Evolutionary conservation across 1,284 basidiomycete species (phyloP), one percentile per base, ranked within the genome.

Genomic region (Ceratobasidium sp.): DNA sequence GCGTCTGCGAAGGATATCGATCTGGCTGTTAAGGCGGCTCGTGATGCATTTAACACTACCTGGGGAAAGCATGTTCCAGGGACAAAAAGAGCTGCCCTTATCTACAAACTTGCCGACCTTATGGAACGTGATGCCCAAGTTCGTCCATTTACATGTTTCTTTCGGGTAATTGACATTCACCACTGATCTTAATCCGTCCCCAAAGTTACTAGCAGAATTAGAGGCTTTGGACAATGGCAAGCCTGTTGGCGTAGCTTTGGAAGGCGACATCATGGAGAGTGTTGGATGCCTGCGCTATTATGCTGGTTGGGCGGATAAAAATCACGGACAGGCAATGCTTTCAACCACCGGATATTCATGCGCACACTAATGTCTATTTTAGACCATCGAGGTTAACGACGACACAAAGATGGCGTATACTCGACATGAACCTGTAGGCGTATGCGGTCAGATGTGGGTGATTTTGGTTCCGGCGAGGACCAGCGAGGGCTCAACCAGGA

Each of bases 61-160:
- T 98, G 97, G 96, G 97, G 96, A 20, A 93, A 93, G 85, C 95
- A 96, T 81, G 90, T 94, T 73, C 92, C 95, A 15, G 94, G 94
- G 49, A 90, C 92, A 76, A 92, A 96, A 86, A 91, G 97, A 75
- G 92, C 94, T 49, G 90, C 90, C 78, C 87, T 97, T 66, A 86
- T 98, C 56, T 90, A 93, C 86, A 95, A 93, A 84, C 91, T 98
- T 56, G 97, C 97, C 58, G 96, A 98, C 84, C 89, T 97, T 80
- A 95, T 99, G 80, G 97, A 99, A 86, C 89, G 93, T 81, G 92
- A 98, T 84, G 88, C 90, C n/a, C 90, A 94, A 84, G 88, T 75
- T 40, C 15, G 58, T 26, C 18, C 40, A 49, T 13, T 55, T 61
- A 33, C 20, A 44, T 81, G 86, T 73, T 26, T 20, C 44, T 55